A percentile compares a stretch with the other conserved stretches of the same genome.
Conservation (phyloP, 768 basidiomycete genomes). For the Gyrodon lividus region DNA sequence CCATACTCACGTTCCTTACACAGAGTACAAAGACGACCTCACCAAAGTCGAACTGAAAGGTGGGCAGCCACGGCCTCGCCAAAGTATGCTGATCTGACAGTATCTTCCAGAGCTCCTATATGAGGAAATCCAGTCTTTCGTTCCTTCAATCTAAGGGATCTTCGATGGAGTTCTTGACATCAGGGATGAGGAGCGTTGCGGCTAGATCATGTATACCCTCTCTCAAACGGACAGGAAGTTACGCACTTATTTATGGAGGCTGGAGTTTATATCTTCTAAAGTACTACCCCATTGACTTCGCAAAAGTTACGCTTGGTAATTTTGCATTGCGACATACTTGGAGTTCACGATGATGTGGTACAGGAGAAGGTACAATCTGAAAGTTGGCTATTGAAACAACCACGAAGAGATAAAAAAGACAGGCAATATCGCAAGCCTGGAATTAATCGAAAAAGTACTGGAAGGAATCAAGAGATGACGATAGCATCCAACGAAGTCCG, state of each 20-base stretch:
- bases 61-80: neutral
- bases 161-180: neutral
- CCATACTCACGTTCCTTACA: slow-evolving; percentile 7
- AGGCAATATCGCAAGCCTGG: slow-evolving; percentile 1
- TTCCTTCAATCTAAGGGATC: slow-evolving; percentile 52
- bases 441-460: slow-evolving; percentile 9
- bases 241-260: neutral
- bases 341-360: slow-evolving; percentile 17
- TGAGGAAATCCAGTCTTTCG: slow-evolving; percentile 79
- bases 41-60: slow-evolving; percentile 74
- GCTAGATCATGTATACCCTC: neutral
- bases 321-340: slow-evolving; percentile 1
- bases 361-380: slow-evolving; percentile 20
- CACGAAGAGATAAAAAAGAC: slow-evolving; percentile 2
- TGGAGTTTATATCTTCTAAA: neutral
- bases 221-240: neutral
- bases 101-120: slow-evolving; percentile 58
- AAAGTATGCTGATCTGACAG: slow-evolving; percentile 8
- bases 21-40: slow-evolving; percentile 72
- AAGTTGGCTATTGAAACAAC: neutral
- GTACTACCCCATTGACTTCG: too few species aligned
- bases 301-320: neutral
- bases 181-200: neutral
- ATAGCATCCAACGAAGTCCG: neutral
- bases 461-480: slow-evolving; percentile 6